A percentile compares a stretch with the other conserved stretches of the same genome.
Conservation (phyloP, 2,329 filamentous ascomycete species). For the Fusarium dimerum region DNA sequence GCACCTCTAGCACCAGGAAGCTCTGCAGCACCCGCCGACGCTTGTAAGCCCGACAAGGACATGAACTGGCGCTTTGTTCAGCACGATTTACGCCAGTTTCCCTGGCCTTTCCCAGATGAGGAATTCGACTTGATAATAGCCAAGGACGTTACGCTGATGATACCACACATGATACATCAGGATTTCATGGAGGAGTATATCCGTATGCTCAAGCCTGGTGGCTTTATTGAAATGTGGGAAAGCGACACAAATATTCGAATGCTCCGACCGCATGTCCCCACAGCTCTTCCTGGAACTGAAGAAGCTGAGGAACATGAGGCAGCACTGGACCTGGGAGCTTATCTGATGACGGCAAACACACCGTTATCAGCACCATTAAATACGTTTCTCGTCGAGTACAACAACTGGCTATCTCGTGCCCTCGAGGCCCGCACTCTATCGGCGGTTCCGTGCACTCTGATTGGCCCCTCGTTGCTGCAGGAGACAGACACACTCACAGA, state of each 20-base stretch:
- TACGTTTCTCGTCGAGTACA: constrained; percentile 79
- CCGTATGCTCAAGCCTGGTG: constrained; percentile 75
- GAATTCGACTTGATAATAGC: constrained; percentile 88
- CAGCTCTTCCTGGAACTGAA: constrained; percentile 36
- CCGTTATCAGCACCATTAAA: constrained; percentile 81
- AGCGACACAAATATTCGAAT: constrained; percentile 83
- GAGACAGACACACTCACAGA: constrained; percentile 73
- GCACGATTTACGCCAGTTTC: constrained; percentile 75
- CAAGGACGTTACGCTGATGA: constrained; percentile 74
- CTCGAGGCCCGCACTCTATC: constrained; percentile 71
- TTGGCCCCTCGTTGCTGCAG: constrained; percentile 76
- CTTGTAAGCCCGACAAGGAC: constrained; percentile 62
- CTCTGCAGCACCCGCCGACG: constrained; percentile 31
- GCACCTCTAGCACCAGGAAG: constrained; percentile 63
- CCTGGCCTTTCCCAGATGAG: constrained; percentile 75
- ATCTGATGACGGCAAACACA: constrained; percentile 79
- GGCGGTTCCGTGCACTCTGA: constrained; percentile 74
- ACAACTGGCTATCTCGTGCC: constrained; percentile 76
- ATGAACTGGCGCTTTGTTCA: constrained; percentile 89
- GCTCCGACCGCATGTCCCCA: constrained; percentile 74
- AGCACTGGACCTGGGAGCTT: constrained; percentile 73
- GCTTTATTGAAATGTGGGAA: constrained; percentile 86
- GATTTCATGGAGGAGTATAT: constrained; percentile 69
- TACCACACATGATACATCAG: constrained; percentile 61
- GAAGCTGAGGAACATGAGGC: constrained; percentile 60